A percentile compares a stretch with the other conserved stretches of the same genome.
Conservation (phyloP, 176 grass and related monocot genomes). For the Eremochloa ophiuroides region DNA sequence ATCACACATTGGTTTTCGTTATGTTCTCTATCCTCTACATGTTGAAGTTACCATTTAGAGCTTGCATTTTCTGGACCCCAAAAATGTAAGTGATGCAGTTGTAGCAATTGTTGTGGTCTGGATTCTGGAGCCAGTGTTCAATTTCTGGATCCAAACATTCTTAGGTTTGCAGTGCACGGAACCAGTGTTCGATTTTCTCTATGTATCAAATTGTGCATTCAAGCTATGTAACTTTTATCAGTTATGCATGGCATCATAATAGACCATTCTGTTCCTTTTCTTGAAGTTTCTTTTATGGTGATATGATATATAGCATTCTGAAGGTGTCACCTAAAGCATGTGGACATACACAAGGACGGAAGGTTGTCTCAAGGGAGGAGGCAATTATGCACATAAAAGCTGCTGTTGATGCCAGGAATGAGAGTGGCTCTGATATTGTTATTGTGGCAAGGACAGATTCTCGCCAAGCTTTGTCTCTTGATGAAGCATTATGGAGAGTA, state of each 20-base stretch:
- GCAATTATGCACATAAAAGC: conserved; percentile 89
- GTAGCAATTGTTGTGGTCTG: neutral
- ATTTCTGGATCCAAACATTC: too few species aligned
- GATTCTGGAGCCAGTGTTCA: neutral
- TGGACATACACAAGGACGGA: conserved; percentile 91
- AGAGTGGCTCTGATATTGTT: conserved; percentile 92
- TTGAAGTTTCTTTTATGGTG: conserved; percentile 12
- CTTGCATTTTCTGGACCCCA: neutral
- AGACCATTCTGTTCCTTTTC: neutral
- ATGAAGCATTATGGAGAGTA: conserved; percentile 83
- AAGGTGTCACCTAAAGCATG: conserved; percentile 99
- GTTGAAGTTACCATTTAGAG: neutral
- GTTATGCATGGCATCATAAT: neutral
- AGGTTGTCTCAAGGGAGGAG: conserved; percentile 88
- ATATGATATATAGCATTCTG: conserved; percentile 44
- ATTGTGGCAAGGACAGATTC: conserved; percentile 92
- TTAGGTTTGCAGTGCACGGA: too few species aligned
- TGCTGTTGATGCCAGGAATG: conserved; percentile 82
- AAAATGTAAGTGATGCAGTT: neutral
- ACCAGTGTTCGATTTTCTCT: too few species aligned
- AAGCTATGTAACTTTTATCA: neutral
- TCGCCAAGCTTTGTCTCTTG: conserved; percentile 82
- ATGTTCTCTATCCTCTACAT: neutral
- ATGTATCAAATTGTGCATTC: neutral
- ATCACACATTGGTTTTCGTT: conserved; percentile 16